These are phyloP conservation scores for Eucalyptus grandis DNA, from an alignment of 345 rosid genomes.

Conservation along the genomic window DNA sequence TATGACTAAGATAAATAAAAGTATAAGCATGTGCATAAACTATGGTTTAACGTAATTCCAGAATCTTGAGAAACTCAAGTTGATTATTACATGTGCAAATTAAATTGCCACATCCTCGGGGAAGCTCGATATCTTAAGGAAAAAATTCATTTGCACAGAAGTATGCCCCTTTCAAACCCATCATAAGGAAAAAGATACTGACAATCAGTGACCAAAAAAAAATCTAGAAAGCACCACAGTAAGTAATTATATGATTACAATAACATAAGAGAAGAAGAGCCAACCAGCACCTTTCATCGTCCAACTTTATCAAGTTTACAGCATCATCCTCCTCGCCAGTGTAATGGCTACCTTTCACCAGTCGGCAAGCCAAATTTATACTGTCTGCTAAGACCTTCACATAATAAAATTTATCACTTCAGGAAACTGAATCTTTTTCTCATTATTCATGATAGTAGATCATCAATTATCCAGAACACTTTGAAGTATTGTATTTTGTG, in stretches of 20 bases:
- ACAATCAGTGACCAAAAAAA: not conserved
- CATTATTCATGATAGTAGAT: not conserved
- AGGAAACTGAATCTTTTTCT: not conserved
- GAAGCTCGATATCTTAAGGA: not conserved
- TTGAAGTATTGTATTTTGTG: not conserved
- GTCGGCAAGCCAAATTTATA: constrained; percentile 72
- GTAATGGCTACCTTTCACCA: constrained; percentile 98
- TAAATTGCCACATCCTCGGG: not conserved
- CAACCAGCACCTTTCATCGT: constrained; percentile 68
- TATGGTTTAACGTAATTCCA: not conserved
- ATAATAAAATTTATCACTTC: not conserved
- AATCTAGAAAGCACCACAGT: not conserved
- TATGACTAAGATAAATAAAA: not conserved
- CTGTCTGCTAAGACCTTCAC: constrained; percentile 87
- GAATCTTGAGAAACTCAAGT: not conserved
- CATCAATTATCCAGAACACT: not conserved
- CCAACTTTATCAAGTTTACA: constrained; percentile 80
- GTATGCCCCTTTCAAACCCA: not conserved
- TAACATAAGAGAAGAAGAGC: not conserved
- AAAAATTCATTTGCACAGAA: not conserved
- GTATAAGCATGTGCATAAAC: not conserved
- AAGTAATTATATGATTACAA: not conserved
- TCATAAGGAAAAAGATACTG: not conserved
- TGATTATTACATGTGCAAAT: not conserved
- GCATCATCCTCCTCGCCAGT: constrained; percentile 99